Conservation (phyloP, 2,329 filamentous ascomycete genomes). For the Alternaria novae-zelandiae region DNA sequence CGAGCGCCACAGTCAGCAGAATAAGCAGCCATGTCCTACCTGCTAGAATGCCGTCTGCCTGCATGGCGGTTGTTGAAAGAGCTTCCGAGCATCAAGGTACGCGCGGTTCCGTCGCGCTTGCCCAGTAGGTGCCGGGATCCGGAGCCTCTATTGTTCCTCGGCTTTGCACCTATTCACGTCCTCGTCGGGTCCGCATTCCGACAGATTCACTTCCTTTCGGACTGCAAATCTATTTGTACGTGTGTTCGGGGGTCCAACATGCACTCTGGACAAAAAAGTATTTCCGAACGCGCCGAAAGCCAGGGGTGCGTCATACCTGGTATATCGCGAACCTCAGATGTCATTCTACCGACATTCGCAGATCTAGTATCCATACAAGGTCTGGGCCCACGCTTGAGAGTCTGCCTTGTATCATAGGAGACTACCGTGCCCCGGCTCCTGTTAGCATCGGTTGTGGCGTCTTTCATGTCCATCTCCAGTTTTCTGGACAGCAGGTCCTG, state of each 20-base stretch:
- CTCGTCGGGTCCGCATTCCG: background rate
- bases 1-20: background rate
- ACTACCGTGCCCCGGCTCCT: slow-evolving; percentile 10
- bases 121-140: slow-evolving; percentile 17
- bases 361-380: background rate
- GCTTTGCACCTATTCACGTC: slow-evolving; percentile 1
- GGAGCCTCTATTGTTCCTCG: slow-evolving; percentile 28
- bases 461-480: slow-evolving; percentile 24
- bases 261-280: background rate
- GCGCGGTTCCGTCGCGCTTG: slow-evolving; percentile 14
- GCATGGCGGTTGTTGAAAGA: slow-evolving; percentile 26
- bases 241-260: slow-evolving; percentile 2
- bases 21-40: slow-evolving; percentile 20
- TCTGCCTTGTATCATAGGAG: background rate
- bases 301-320: slow-evolving; percentile 12
- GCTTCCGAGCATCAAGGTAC: slow-evolving; percentile 4
- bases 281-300: slow-evolving; percentile 10
- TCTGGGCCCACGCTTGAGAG: background rate
- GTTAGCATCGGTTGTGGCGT: background rate
- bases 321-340: background rate
- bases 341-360: background rate
- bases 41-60: slow-evolving; percentile 20
- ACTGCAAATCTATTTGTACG: background rate
- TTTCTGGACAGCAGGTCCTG: slow-evolving; percentile 16
- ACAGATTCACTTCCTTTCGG: background rate